Evolutionary conservation across 2,329 filamentous ascomycete species (phyloP).

Genomic region (Rhynchosporium secalis): DNA sequence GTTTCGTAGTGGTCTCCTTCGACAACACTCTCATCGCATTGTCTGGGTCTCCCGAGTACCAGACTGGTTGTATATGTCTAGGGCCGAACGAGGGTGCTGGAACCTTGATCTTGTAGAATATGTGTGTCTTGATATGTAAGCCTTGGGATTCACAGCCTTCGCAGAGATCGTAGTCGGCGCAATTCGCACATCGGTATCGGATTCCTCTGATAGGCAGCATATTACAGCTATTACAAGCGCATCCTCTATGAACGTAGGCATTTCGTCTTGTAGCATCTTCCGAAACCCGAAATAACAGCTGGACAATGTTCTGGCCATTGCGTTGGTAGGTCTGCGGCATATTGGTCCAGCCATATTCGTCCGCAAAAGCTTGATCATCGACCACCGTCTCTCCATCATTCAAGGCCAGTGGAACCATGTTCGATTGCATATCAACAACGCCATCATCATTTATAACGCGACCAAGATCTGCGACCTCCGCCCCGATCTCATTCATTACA

Average conservation of each 20-base stretch:
- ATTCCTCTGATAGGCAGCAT: constrained; percentile 87
- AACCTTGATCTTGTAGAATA: constrained; percentile 94
- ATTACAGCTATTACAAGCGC: constrained; percentile 87
- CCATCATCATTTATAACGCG: constrained; percentile 29
- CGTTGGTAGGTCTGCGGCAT: constrained; percentile 43
- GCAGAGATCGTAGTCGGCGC: constrained; percentile 92
- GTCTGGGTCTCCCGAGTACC: constrained; percentile 86
- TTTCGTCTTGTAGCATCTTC: constrained; percentile 88
- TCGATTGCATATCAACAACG: constrained; percentile 39
- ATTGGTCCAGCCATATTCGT: constrained; percentile 31
- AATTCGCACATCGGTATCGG: constrained; percentile 93
- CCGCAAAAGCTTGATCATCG: constrained; percentile 34
- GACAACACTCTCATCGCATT: constrained; percentile 68
- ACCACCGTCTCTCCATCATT: constrained; percentile 40
- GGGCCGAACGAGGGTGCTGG: constrained; percentile 83
- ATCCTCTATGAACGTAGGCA: constrained; percentile 88
- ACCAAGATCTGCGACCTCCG: constrained; percentile 10
- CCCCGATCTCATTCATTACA: constrained; percentile 11
- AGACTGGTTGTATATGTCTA: constrained; percentile 76
- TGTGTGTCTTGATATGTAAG: constrained; percentile 79
- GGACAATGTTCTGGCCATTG: constrained; percentile 76
- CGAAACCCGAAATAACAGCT: constrained; percentile 85
- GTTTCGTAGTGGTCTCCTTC: constrained; percentile 63
- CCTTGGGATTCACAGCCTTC: constrained; percentile 84
- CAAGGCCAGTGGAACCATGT: constrained; percentile 30